These are phyloP conservation scores for Teunomyces atbi DNA, from an alignment of 805 yeast species.

Conservation along the genomic window DNA sequence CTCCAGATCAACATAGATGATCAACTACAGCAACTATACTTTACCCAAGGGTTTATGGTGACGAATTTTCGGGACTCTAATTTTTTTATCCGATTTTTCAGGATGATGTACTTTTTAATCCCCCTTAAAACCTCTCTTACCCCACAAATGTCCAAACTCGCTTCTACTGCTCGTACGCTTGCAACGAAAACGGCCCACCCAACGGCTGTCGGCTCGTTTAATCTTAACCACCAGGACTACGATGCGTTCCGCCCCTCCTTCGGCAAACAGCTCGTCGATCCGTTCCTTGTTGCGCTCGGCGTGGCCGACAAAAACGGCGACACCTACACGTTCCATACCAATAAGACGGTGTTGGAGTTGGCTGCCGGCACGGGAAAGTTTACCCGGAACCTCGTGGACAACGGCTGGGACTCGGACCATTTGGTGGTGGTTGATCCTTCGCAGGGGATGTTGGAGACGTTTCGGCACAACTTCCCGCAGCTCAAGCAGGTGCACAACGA, in stretches of 20 bases:
- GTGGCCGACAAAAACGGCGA: slow-evolving; percentile 18
- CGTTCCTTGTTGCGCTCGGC: slow-evolving; percentile 38
- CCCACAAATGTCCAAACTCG: background rate
- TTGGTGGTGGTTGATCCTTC: slow-evolving; percentile 55
- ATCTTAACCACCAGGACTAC: slow-evolving; percentile 50
- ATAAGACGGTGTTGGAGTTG: slow-evolving; percentile 42
- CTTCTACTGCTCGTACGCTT: background rate
- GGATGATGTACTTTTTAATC: background rate
- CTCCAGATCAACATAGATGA: too few relatives aligned
- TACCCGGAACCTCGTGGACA: slow-evolving; percentile 42
- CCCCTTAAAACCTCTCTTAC: too few relatives aligned
- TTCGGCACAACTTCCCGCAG: slow-evolving; percentile 46
- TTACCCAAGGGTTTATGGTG: too few relatives aligned
- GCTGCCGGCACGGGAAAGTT: slow-evolving; percentile 69
- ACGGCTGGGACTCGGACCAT: slow-evolving; percentile 36
- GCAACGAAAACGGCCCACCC: slow-evolving; percentile 19
- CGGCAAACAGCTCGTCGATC: slow-evolving; percentile 38
- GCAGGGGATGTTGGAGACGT: slow-evolving; percentile 52
- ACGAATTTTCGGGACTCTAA: too few relatives aligned
- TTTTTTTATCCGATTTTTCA: too few relatives aligned
- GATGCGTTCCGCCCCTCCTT: slow-evolving; percentile 55
- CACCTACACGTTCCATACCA: slow-evolving; percentile 13
- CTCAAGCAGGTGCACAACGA: slow-evolving; percentile 34
- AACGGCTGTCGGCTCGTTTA: slow-evolving; percentile 48
- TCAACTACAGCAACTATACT: too few relatives aligned